A percentile compares a stretch with the other conserved stretches of the same genome.
Evolutionary conservation across 2,329 filamentous ascomycete genomes (phyloP).

Genomic region (Myriosclerotinia duriaeana): DNA sequence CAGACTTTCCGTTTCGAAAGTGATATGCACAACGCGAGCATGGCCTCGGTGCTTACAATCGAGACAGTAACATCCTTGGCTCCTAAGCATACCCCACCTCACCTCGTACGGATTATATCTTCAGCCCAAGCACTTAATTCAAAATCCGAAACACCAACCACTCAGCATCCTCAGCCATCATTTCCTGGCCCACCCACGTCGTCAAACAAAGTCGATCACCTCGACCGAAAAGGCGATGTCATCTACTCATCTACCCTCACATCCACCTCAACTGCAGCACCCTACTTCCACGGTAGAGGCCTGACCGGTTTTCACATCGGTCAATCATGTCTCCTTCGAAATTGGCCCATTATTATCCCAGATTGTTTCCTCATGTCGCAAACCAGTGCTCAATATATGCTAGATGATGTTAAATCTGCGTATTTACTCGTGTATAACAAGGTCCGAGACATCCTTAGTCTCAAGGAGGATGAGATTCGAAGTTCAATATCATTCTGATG

Average conservation of each 20-base stretch:
- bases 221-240: neutral
- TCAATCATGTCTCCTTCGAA: neutral
- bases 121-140: neutral
- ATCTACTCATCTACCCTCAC: neutral
- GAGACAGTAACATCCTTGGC: neutral
- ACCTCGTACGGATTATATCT: too few relatives aligned
- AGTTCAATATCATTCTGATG: neutral
- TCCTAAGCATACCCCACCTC: neutral
- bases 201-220: neutral
- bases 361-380: constrained; percentile 2
- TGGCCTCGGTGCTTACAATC: neutral
- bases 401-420: constrained; percentile 1
- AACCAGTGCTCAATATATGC: neutral
- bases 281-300: neutral
- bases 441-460: neutral
- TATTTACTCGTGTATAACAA: neutral
- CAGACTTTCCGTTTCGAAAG: too few relatives aligned
- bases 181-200: neutral
- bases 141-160: neutral
- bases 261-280: neutral
- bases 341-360: neutral
- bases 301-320: constrained; percentile 6
- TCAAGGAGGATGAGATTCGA: neutral
- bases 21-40: too few relatives aligned
- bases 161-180: neutral